Percentiles rank a stretch among this genome's conserved stretches.
Conservation (phyloP, 23 red algal species). For the Gracilaria caudata region DNA sequence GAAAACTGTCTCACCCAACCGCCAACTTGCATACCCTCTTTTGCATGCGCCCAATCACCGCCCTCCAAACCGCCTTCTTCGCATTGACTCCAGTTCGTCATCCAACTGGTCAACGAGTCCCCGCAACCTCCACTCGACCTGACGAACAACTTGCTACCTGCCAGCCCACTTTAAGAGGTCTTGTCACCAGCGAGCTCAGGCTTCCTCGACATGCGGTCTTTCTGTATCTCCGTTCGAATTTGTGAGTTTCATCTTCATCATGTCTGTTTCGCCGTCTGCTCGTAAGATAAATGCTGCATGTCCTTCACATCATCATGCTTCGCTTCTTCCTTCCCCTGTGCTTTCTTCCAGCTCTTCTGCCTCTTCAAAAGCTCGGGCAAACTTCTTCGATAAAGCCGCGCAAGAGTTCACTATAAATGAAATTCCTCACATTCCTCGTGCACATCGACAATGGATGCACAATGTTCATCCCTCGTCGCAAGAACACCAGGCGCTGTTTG, state of each 20-base stretch:
- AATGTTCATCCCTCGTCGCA: background rate
- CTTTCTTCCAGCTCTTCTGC: background rate
- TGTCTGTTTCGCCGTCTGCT: background rate
- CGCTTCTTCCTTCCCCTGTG: background rate
- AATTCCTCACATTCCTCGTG: background rate
- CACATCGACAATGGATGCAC: conserved; percentile 13
- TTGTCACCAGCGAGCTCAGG: too few species aligned
- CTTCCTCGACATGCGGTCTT: too few species aligned
- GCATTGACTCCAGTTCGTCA: background rate
- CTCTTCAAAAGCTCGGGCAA: background rate
- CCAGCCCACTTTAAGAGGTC: too few species aligned
- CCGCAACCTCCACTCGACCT: conserved; percentile 6
- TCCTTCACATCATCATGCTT: background rate
- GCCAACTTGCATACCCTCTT: conserved; percentile 9
- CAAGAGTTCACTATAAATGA: background rate
- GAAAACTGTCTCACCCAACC: background rate
- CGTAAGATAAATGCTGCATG: background rate
- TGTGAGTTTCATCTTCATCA: background rate
- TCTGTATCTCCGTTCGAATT: background rate
- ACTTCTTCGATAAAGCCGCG: conserved; percentile 13
- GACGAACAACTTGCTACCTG: too few species aligned
- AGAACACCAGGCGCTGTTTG: conserved; percentile 23
- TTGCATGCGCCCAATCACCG: conserved; percentile 23
- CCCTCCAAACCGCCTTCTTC: background rate
- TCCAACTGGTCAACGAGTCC: too few species aligned